These are phyloP conservation scores for Solanum habrochaites DNA, from an alignment of 257 asterid species.

Conservation along the genomic window DNA sequence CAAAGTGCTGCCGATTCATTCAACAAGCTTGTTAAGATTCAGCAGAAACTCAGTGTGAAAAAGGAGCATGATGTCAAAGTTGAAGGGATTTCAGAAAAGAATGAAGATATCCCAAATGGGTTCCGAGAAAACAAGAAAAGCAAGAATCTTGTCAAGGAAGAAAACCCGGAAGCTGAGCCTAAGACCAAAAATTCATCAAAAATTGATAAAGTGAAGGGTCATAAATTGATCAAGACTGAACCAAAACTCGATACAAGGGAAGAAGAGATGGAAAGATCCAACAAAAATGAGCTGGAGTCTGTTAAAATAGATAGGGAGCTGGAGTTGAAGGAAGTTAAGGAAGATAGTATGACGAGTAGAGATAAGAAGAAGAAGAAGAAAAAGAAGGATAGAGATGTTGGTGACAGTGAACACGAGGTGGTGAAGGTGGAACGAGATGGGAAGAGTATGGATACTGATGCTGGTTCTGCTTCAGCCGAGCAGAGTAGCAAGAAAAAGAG, in stretches of 20 bases:
- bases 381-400: conserved; percentile 5
- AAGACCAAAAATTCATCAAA: neutral
- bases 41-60: conserved; percentile 3
- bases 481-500: conserved; percentile 13
- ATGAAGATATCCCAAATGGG: neutral
- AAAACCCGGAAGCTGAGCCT: neutral
- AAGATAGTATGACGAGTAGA: neutral
- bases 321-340: neutral
- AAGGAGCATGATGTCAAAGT: neutral
- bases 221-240: neutral
- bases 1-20: conserved; percentile 40
- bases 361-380: neutral
- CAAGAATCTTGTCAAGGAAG: neutral
- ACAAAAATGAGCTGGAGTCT: neutral
- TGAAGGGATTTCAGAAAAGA: neutral
- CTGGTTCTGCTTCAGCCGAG: neutral
- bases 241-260: neutral
- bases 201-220: neutral
- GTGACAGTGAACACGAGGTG: neutral
- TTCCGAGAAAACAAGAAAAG: neutral
- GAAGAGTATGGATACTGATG: conserved; percentile 15
- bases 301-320: neutral
- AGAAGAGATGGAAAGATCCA: neutral
- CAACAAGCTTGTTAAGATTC: conserved; percentile 32
- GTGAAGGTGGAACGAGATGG: neutral